Base-by-base conservation (phyloP, 208 protist genomes). In the Crithidia brevicula region DNA sequence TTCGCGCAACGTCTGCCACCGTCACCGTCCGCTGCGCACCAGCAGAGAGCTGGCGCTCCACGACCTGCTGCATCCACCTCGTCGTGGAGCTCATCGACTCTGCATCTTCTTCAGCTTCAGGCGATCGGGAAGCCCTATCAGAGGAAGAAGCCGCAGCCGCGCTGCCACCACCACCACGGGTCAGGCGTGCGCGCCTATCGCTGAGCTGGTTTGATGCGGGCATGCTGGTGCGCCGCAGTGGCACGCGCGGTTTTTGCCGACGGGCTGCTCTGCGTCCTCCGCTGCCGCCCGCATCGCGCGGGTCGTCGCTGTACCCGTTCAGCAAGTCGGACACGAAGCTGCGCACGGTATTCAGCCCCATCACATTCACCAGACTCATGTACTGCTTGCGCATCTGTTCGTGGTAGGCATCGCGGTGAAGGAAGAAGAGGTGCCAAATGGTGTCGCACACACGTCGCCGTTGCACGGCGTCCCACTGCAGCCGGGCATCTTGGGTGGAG, bases 241-340 rank as follows among this genome's bases (percentile, higher is more conserved):
- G 70, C 28, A 75, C 31, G 46, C 88, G 82, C 16, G 60, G 59
- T 49, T 88, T 89, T 46, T 78, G 76, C 4, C 76, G 77, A 22
- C 67, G 74, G 52, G 58, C 67, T 43, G 69, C 38, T 16, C 51
- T 49, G 5, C 54, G 22, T 20, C 31, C 25, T 8, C 30, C 30
- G 27, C 36, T 27, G 13, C 42, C 47, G 22, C 50, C 23, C 11
- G 31, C 28, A 30, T 56, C 46, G 25, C 28, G 34, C 3, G 63
- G 46, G 11, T 34, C 52, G 49, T 62, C 57, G 38, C 67, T 46
- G 57, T 84, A 82, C 30, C 53, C 72, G 25, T 79, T 71, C 34
- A 92, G 62, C 10, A 92, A 59, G 62, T 89, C 88, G 4, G 81
- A 86, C 13, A 94, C 77, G 60, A 95, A 90, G 27, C 77, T 81